A percentile compares a stretch with the other conserved stretches of the same genome.
phyloP scores from a whole-genome alignment of 1,284 basidiomycete species.

The Boletus sp. region DNA sequence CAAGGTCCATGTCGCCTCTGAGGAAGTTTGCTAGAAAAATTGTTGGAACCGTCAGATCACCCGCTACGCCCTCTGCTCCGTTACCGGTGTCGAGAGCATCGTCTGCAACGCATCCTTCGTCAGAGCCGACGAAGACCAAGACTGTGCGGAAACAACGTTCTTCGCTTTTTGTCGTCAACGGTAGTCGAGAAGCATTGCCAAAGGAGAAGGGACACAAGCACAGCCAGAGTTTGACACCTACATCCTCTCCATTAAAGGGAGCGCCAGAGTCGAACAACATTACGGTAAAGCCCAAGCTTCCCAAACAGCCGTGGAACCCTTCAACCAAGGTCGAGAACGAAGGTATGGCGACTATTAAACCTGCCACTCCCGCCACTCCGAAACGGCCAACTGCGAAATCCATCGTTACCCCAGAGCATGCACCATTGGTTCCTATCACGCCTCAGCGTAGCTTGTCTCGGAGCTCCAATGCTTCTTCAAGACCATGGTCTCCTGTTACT shows the following conservation, averaged over 20 bases:
- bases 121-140: constrained; percentile 45
- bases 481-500: constrained; percentile 74
- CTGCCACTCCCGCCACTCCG: constrained; percentile 45
- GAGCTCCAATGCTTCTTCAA: constrained; percentile 69
- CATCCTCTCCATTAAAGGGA: constrained; percentile 49
- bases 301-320: constrained; percentile 67
- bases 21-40: constrained; percentile 69
- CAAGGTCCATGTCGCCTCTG: constrained; percentile 72
- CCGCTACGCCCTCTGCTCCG: constrained; percentile 48
- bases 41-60: constrained; percentile 43
- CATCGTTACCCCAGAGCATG: constrained; percentile 38
- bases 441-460: constrained; percentile 60
- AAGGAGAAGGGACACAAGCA: constrained; percentile 61
- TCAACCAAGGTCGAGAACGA: constrained; percentile 67
- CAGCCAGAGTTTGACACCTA: constrained; percentile 65
- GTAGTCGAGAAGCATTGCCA: constrained; percentile 36
- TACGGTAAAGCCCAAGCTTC: constrained; percentile 40
- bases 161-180: constrained; percentile 54
- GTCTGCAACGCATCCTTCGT: constrained; percentile 38
- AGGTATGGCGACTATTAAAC: constrained; percentile 45
- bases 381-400: constrained; percentile 46
- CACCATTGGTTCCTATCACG: constrained; percentile 46
- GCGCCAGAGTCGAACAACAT: constrained; percentile 38
- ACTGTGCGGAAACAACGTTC: constrained; percentile 51
- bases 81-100: constrained; percentile 26